A percentile compares a stretch with the other conserved stretches of the same genome.
These are phyloP conservation scores for Neurospora sp. DNA, from an alignment of 495 filamentous ascomycete species.

Conservation along the genomic window DNA sequence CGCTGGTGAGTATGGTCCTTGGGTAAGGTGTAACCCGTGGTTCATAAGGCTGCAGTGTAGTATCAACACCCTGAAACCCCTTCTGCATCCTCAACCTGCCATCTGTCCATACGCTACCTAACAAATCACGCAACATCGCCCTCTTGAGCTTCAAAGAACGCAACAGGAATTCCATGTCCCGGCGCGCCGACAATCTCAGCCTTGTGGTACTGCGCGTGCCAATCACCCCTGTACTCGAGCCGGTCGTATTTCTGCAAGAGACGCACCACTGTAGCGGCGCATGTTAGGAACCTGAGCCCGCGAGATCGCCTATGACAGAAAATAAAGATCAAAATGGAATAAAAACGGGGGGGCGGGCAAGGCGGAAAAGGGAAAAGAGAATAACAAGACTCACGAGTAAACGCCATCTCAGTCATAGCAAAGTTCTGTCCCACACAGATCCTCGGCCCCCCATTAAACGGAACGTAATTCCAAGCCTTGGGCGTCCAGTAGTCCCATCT, in stretches of 20 bases:
- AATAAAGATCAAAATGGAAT: no score
- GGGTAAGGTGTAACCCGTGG: neutral
- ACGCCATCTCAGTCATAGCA: constrained; percentile 46
- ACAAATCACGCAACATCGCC: constrained; percentile 7
- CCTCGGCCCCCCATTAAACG: constrained; percentile 51
- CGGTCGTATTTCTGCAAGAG: constrained; percentile 51
- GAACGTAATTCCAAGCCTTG: constrained; percentile 50
- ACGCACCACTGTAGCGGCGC: constrained; percentile 30
- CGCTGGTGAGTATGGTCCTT: neutral
- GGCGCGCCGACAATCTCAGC: constrained; percentile 33
- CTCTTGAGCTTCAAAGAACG: constrained; percentile 22
- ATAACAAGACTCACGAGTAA: constrained; percentile 22
- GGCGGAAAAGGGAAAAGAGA: no score
- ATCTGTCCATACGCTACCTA: neutral
- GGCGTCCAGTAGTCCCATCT: constrained; percentile 47
- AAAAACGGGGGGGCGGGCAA: no score
- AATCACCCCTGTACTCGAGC: constrained; percentile 38
- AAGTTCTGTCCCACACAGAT: constrained; percentile 45
- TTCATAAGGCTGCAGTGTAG: neutral
- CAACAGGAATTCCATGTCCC: constrained; percentile 26
- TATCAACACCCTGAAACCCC: neutral
- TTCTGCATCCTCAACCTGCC: neutral
- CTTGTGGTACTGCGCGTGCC: constrained; percentile 26
- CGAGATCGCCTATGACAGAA: neutral
- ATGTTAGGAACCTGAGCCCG: neutral